Evolutionary conservation across 1,284 basidiomycete species (phyloP), one percentile per base, ranked within the genome.

Genomic region (Wallemia mellicola): DNA sequence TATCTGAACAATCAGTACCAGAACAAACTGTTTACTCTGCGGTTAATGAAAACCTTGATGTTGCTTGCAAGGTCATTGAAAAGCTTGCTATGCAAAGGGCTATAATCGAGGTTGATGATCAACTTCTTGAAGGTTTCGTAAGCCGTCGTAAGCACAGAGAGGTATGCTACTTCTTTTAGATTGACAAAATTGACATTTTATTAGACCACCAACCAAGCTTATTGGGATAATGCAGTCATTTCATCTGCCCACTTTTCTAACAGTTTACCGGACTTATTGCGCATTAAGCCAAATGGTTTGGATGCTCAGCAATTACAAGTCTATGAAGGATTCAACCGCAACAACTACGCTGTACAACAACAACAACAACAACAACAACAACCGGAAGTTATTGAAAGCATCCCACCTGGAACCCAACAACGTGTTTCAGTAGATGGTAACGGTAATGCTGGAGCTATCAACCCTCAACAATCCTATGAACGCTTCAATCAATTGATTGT

Each of bases 51-150:
- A 98, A 99, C 67, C 75, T 96, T 62, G 91, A 98, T 61, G 75
- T 89, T 59, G 92, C 92, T 19, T 96, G 92, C 69, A 78, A 80
- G 60, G 86, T 91, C 5, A 89, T 99, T 63, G 91, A 96, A 72
- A 92, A 87, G 68, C 91, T 91, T 7, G 94, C 94, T 0, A 95
- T 95, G 85, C 91, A 98, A 66, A 82, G 89, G 64, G 91, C 91
- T 0, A 78, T 88, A 59, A 77, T 81, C n/a, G 94, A 98, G 66
- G 85, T 96, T 22, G 94, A 99, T 67, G 88, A 92, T 64, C 81
- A 80, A 30, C 84, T 99, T 62, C 76, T 79, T 2, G 67, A 77
- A 27, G 83, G 88, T 14, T 96, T 89, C 67, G 82, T 87, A 48
- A 75, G 77, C 58, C 78, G 94, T 61, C 80, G 86, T 63, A 81